Conservation (phyloP, 192 early-diverging fungal genomes). For the Podila horticola region DNA sequence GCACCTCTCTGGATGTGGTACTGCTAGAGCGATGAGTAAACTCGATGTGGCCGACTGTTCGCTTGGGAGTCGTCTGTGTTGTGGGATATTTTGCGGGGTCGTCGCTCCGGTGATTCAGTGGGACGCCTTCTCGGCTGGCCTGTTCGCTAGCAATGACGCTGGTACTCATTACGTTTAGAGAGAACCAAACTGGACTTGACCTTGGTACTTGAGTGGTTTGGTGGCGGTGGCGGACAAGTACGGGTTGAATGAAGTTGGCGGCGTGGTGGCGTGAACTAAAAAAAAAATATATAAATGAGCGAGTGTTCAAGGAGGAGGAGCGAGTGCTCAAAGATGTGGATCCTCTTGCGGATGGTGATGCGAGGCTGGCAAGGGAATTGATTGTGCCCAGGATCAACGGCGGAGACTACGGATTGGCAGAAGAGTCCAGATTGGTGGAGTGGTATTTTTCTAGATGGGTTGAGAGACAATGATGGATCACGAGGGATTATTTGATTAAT, state of each 20-base stretch:
- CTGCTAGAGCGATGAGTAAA: background rate
- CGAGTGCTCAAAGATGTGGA: no score
- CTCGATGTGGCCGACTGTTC: background rate
- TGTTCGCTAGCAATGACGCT: background rate
- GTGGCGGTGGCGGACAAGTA: constrained; percentile 2
- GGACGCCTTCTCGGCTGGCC: background rate
- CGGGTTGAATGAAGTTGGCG: constrained; percentile 4
- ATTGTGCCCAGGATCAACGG: no score
- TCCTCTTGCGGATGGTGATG: no score
- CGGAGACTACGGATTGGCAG: no score
- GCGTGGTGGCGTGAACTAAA: constrained; percentile 6
- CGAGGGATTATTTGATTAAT: no score
- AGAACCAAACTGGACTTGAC: background rate
- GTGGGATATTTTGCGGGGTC: background rate
- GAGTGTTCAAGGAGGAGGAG: background rate
- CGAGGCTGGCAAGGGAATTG: no score
- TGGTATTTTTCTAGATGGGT: no score
- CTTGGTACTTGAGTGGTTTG: background rate
- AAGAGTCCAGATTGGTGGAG: no score
- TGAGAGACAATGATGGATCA: no score
- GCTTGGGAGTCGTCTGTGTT: background rate
- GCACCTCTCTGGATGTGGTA: no score
- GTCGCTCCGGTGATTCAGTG: background rate
- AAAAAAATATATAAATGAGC: background rate
- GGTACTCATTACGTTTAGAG: background rate